Percentiles rank a stretch among this genome's conserved stretches.
Evolutionary conservation across 306 rosid genomes (phyloP).

Genomic region (Astragalus membranaceus): DNA sequence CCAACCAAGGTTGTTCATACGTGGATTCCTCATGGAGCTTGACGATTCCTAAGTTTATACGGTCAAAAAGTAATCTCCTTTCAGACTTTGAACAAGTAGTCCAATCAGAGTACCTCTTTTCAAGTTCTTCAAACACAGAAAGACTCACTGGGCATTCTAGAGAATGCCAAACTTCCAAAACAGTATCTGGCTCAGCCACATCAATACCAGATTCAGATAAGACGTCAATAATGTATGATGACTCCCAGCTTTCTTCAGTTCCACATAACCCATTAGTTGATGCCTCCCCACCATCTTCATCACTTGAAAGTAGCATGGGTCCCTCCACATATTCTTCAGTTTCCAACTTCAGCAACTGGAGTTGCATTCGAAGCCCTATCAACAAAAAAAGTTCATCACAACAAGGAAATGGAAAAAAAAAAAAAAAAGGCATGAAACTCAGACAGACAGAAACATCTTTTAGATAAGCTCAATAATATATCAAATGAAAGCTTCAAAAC

Average conservation of each 20-base stretch:
- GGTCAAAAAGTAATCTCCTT: slow-evolving; percentile 75
- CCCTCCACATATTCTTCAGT: slow-evolving; percentile 64
- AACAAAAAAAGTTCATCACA: slow-evolving; percentile 2
- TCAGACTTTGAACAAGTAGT: slow-evolving; percentile 50
- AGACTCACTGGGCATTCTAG: slow-evolving; percentile 61
- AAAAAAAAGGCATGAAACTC: neutral
- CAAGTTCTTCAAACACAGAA: slow-evolving; percentile 57
- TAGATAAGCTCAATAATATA: neutral
- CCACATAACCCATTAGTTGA: slow-evolving; percentile 12
- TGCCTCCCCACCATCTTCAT: slow-evolving; percentile 64
- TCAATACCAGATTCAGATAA: slow-evolving; percentile 48
- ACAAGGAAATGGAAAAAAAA: neutral
- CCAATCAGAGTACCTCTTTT: slow-evolving; percentile 45
- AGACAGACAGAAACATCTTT: neutral
- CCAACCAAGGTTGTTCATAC: slow-evolving; percentile 53
- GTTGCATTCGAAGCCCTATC: slow-evolving; percentile 91
- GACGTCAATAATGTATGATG: slow-evolving; percentile 48
- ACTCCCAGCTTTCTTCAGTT: slow-evolving; percentile 61
- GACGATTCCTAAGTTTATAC: slow-evolving; percentile 53
- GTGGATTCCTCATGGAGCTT: slow-evolving; percentile 44
- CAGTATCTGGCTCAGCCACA: slow-evolving; percentile 28
- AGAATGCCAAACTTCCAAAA: slow-evolving; percentile 47
- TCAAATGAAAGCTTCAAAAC: neutral
- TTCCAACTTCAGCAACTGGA: slow-evolving; percentile 79
- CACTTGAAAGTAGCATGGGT: slow-evolving; percentile 51